phyloP scores from a whole-genome alignment of 345 rosid species.

The Mangifera indica region DNA sequence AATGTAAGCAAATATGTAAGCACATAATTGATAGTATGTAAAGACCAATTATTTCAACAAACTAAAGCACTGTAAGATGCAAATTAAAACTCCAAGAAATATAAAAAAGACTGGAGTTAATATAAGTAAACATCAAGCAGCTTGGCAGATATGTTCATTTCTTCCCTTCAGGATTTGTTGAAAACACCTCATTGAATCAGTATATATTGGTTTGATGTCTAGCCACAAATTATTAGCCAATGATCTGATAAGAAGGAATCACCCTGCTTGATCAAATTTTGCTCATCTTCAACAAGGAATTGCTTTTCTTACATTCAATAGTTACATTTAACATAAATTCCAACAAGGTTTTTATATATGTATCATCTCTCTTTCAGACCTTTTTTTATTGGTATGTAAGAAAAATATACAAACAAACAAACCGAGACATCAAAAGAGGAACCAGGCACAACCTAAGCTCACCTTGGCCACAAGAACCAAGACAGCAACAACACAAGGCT shows the following conservation, averaged over 20 bases:
- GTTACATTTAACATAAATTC: too few relatives aligned
- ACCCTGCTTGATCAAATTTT: neutral
- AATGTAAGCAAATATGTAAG: neutral
- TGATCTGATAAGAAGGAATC: neutral
- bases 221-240: neutral
- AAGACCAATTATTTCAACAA: neutral
- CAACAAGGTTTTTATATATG: too few relatives aligned
- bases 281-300: neutral
- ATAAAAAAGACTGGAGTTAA: neutral
- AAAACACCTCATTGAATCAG: neutral
- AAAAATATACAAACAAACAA: too few relatives aligned
- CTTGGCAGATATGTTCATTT: too few relatives aligned
- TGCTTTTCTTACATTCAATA: too few relatives aligned
- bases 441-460: too few relatives aligned
- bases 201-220: neutral
- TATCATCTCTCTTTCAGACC: too few relatives aligned
- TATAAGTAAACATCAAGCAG: neutral
- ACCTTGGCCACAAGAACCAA: too few relatives aligned
- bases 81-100: neutral
- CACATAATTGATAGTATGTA: neutral
- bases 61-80: neutral
- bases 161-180: too few relatives aligned
- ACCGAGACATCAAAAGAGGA: too few relatives aligned
- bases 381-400: too few relatives aligned
- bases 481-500: too few relatives aligned